These are phyloP conservation scores for Phytophthora cactorum DNA, from an alignment of 352 stramenopile genomes.

Conservation along the genomic window DNA sequence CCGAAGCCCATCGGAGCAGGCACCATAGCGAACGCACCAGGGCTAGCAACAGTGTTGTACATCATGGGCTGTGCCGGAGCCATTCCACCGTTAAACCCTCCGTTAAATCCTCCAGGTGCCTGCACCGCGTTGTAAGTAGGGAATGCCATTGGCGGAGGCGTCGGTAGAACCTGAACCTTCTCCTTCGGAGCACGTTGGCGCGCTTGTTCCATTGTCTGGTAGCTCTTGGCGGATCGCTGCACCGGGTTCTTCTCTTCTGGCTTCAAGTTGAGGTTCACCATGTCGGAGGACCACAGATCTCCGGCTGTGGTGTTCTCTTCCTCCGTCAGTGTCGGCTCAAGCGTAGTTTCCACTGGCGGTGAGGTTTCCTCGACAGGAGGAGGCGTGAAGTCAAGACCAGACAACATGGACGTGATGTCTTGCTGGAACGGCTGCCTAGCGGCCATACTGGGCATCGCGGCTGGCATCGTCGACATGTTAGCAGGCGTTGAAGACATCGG, in stretches of 20 bases:
- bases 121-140: constrained; percentile 28
- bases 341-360: constrained; percentile 18
- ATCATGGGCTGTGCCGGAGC: constrained; percentile 42
- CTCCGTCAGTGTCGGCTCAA: constrained; percentile 31
- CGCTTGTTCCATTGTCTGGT: constrained; percentile 80
- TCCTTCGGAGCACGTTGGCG: constrained; percentile 62
- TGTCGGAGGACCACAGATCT: constrained; percentile 75
- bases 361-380: constrained; percentile 45
- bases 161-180: constrained; percentile 68
- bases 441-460: neutral
- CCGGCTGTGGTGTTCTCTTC: constrained; percentile 34
- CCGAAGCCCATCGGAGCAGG: constrained; percentile 29
- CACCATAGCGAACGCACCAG: constrained; percentile 33
- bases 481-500: constrained; percentile 11
- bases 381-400: constrained; percentile 74
- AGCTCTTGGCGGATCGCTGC: constrained; percentile 49
- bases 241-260: constrained; percentile 56
- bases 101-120: constrained; percentile 31
- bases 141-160: constrained; percentile 38
- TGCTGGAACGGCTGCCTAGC: constrained; percentile 34
- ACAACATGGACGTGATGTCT: constrained; percentile 81
- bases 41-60: constrained; percentile 39
- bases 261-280: constrained; percentile 82
- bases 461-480: constrained; percentile 7
- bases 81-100: constrained; percentile 37